A percentile compares a stretch with the other conserved stretches of the same genome.
Evolutionary conservation across 305 asterid species (phyloP).

Genomic region (Ilex paraguariensis): DNA sequence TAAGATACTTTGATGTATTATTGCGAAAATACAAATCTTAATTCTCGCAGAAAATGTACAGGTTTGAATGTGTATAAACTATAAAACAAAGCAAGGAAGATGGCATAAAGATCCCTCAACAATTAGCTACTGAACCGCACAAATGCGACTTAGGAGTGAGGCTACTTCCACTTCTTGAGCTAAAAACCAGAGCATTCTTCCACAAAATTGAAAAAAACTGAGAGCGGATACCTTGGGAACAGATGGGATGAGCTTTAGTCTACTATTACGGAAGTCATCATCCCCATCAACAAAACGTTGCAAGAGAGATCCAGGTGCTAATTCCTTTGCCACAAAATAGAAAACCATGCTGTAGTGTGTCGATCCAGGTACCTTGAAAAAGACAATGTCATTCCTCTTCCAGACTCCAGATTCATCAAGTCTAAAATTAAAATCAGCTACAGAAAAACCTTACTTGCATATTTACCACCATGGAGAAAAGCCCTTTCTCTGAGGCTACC

Average conservation of each 20-base stretch:
- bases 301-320: constrained; percentile 72
- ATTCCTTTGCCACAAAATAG: constrained; percentile 65
- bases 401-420: constrained; percentile 1
- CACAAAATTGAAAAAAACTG: constrained; percentile 8
- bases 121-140: too few relatives aligned
- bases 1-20: too few relatives aligned
- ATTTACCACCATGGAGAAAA: constrained; percentile 69
- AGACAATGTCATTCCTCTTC: constrained; percentile 20
- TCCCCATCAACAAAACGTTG: constrained; percentile 96
- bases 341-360: constrained; percentile 97
- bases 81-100: too few relatives aligned
- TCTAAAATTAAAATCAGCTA: too few relatives aligned
- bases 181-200: too few relatives aligned
- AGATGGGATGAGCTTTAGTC: constrained; percentile 95
- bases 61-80: too few relatives aligned
- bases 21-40: too few relatives aligned
- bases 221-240: constrained; percentile 78
- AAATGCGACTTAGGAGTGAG: too few relatives aligned
- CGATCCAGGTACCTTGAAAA: constrained; percentile 85
- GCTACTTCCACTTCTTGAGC: too few relatives aligned
- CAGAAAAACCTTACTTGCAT: constrained; percentile 62
- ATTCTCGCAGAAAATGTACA: too few relatives aligned
- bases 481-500: constrained; percentile 85
- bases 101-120: too few relatives aligned
- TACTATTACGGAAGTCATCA: constrained; percentile 91